A percentile compares a stretch with the other conserved stretches of the same genome.
Evolutionary conservation across 2,329 filamentous ascomycete species (phyloP).

Genomic region (Mycosphaerella sp.): DNA sequence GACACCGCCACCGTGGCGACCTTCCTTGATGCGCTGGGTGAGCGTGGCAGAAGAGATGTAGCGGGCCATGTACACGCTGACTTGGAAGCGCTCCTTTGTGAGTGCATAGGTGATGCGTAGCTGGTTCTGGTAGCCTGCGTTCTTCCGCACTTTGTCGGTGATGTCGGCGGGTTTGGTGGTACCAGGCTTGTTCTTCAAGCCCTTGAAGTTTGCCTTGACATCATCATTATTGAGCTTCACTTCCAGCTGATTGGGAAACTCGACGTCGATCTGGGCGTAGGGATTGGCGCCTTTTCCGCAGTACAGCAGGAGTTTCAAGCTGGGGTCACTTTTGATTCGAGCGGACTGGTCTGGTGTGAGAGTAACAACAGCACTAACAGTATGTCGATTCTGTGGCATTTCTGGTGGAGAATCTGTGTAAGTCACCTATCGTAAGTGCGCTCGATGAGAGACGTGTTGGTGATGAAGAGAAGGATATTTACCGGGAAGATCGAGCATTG

Average conservation of each 20-base stretch:
- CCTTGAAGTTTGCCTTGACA: slow-evolving; percentile 86
- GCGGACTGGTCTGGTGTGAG: slow-evolving; percentile 50
- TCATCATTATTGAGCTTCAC: slow-evolving; percentile 84
- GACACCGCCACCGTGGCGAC: slow-evolving; percentile 45
- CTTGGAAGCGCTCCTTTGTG: slow-evolving; percentile 62
- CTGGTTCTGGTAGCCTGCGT: slow-evolving; percentile 64
- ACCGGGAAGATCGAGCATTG: slow-evolving; percentile 66
- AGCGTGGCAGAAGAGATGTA: slow-evolving; percentile 65
- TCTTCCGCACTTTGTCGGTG: slow-evolving; percentile 66
- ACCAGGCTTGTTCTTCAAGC: slow-evolving; percentile 91
- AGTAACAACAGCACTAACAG: slow-evolving; percentile 52
- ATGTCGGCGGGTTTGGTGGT: slow-evolving; percentile 92
- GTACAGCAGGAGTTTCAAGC: slow-evolving; percentile 71
- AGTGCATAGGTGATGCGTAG: slow-evolving; percentile 87
- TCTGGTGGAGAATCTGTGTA: slow-evolving; percentile 38
- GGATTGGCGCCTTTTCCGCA: slow-evolving; percentile 57
- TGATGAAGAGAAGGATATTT: slow-evolving; percentile 30
- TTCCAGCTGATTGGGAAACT: slow-evolving; percentile 89
- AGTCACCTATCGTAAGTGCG: slow-evolving; percentile 31
- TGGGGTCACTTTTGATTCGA: slow-evolving; percentile 54
- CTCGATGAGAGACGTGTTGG: slow-evolving; percentile 10
- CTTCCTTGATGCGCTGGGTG: slow-evolving; percentile 57
- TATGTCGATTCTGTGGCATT: slow-evolving; percentile 54
- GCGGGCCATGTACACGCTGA: slow-evolving; percentile 70
- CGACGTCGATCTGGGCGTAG: slow-evolving; percentile 60